These are phyloP conservation scores for Trifolium repens DNA, from an alignment of 306 rosid genomes.

Conservation along the genomic window DNA sequence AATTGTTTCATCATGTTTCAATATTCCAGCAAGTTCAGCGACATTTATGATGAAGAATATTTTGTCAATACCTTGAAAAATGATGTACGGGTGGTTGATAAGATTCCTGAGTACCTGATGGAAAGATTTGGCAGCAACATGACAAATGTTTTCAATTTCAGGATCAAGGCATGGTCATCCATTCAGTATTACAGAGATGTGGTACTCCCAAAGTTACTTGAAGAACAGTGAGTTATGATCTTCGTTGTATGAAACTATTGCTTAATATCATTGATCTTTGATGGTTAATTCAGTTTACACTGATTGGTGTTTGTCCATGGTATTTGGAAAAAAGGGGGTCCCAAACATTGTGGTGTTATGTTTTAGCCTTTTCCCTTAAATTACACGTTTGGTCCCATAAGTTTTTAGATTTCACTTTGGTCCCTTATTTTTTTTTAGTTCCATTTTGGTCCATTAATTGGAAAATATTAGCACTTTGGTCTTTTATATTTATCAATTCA, in stretches of 20 bases:
- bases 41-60: conserved; percentile 88
- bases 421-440: background rate
- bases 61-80: conserved; percentile 68
- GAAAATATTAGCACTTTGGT: background rate
- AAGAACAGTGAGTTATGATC: conserved; percentile 75
- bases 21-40: conserved; percentile 80
- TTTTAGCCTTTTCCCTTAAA: background rate
- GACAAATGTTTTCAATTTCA: conserved; percentile 92
- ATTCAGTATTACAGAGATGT: conserved; percentile 77
- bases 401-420: background rate
- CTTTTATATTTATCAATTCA: conserved; percentile 12
- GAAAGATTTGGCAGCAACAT: conserved; percentile 93
- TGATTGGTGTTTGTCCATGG: background rate
- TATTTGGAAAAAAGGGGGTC: conserved; percentile 3
- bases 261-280: conserved; percentile 35
- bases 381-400: background rate
- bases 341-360: background rate
- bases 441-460: background rate
- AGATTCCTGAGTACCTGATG: conserved; percentile 84
- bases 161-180: conserved; percentile 93
- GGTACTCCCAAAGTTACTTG: conserved; percentile 90
- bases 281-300: conserved; percentile 16
- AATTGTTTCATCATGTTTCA: conserved; percentile 35
- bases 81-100: conserved; percentile 81
- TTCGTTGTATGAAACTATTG: conserved; percentile 18